Evolutionary conservation across 805 yeast species (phyloP).

Genomic region (Alloascoidea africana): DNA sequence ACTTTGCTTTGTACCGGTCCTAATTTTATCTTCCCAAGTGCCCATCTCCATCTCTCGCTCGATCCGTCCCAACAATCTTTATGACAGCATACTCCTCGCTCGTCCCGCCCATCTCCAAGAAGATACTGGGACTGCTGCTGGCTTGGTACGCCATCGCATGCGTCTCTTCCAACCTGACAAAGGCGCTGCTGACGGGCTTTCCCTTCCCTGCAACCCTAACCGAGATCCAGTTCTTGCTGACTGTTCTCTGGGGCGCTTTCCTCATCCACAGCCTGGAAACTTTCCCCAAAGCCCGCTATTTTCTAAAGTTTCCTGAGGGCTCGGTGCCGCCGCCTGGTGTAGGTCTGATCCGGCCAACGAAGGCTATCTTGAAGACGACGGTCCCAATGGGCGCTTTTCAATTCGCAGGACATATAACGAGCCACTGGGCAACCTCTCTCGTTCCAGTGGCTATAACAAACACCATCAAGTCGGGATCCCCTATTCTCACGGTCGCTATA

Average conservation of each 20-base stretch:
- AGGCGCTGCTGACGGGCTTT: constrained; percentile 54
- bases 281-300: constrained; percentile 15
- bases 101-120: constrained; percentile 26
- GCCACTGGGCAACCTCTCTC: constrained; percentile 82
- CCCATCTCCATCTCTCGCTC: no score
- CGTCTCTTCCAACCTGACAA: constrained; percentile 68
- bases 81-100: no score
- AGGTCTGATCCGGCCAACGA: constrained; percentile 27
- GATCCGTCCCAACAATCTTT: no score
- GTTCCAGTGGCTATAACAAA: constrained; percentile 94
- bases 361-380: constrained; percentile 42
- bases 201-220: constrained; percentile 78
- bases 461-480: constrained; percentile 85
- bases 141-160: constrained; percentile 76
- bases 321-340: constrained; percentile 13
- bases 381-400: constrained; percentile 94
- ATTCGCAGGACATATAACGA: constrained; percentile 78
- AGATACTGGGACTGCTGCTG: constrained; percentile 40
- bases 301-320: no score
- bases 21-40: no score
- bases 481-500: constrained; percentile 72
- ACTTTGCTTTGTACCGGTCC: no score
- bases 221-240: constrained; percentile 70
- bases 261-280: constrained; percentile 24
- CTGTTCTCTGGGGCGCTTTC: constrained; percentile 41